A percentile compares a stretch with the other conserved stretches of the same genome.
Conservation (phyloP, 1,139 yeast species). For the Taphrina wiesneri region DNA sequence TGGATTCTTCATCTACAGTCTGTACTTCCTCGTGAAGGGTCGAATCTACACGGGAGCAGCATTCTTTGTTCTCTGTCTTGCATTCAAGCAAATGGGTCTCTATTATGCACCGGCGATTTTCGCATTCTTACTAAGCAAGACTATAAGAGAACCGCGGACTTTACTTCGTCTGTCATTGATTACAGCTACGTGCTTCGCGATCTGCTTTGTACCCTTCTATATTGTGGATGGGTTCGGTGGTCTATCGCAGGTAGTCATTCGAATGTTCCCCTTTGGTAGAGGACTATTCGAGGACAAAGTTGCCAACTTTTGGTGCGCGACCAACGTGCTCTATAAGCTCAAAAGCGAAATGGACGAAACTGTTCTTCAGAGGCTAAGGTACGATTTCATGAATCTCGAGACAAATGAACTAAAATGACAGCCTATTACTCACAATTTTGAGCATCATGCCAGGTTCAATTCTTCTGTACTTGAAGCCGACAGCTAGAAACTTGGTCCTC, state of each 20-base stretch:
- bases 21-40: slow-evolving; percentile 65
- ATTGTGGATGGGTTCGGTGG: slow-evolving; percentile 43
- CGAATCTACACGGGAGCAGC: slow-evolving; percentile 70
- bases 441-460: slow-evolving; percentile 69
- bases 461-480: slow-evolving; percentile 56
- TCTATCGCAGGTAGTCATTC: slow-evolving; percentile 50
- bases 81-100: slow-evolving; percentile 93
- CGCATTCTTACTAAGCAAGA: slow-evolving; percentile 64
- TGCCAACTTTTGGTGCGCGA: slow-evolving; percentile 94
- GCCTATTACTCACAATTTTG: slow-evolving; percentile 63
- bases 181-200: slow-evolving; percentile 58
- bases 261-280: slow-evolving; percentile 88
- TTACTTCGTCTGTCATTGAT: slow-evolving; percentile 56
- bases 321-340: slow-evolving; percentile 75
- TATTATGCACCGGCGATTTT: slow-evolving; percentile 90
- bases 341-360: slow-evolving; percentile 45
- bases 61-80: slow-evolving; percentile 72
- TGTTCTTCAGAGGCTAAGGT: slow-evolving; percentile 15
- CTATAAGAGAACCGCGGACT: slow-evolving; percentile 42
- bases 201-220: slow-evolving; percentile 65
- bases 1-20: slow-evolving; percentile 71
- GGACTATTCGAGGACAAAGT: slow-evolving; percentile 98
- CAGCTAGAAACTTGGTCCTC: slow-evolving; percentile 60
- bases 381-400: neutral
- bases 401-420: slow-evolving; percentile 40